Conservation (phyloP, 495 filamentous ascomycete genomes). For the Penicillium coprophilum region DNA sequence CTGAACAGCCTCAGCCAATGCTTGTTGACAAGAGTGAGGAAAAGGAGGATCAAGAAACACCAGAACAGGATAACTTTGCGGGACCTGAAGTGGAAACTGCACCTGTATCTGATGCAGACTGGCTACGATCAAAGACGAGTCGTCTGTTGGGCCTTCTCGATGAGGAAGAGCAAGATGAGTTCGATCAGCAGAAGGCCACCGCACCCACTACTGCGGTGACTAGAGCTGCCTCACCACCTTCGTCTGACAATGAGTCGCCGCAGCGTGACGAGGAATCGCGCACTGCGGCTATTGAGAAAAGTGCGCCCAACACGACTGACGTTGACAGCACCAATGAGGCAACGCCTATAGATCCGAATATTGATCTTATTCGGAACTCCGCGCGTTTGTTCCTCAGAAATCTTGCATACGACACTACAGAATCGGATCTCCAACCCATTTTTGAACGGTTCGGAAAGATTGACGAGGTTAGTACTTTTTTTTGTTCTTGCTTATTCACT, state of each 20-base stretch:
- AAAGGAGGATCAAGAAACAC: slow-evolving; percentile 20
- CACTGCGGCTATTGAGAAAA: slow-evolving; percentile 23
- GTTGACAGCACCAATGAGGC: slow-evolving; percentile 22
- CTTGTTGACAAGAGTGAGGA: slow-evolving; percentile 24
- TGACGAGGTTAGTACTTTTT: slow-evolving; percentile 73
- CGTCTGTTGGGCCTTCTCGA: slow-evolving; percentile 82
- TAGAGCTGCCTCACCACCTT: not conserved
- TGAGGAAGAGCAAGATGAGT: slow-evolving; percentile 54
- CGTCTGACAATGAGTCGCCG: slow-evolving; percentile 6
- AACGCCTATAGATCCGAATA: slow-evolving; percentile 34
- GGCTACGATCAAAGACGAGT: slow-evolving; percentile 91
- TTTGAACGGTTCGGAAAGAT: slow-evolving; percentile 71
- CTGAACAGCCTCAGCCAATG: slow-evolving; percentile 27
- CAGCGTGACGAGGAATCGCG: slow-evolving; percentile 24
- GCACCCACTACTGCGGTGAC: slow-evolving; percentile 14
- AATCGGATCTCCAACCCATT: slow-evolving; percentile 69
- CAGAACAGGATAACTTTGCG: slow-evolving; percentile 22
- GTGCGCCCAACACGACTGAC: slow-evolving; percentile 24
- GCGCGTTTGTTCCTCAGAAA: slow-evolving; percentile 86
- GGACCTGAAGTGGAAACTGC: slow-evolving; percentile 21
- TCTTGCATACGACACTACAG: slow-evolving; percentile 74
- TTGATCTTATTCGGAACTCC: slow-evolving; percentile 45
- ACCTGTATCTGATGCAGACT: slow-evolving; percentile 69
- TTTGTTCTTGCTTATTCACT: slow-evolving; percentile 11
- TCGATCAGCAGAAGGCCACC: slow-evolving; percentile 24